These are phyloP conservation scores for Phyllosticta paracitricarpa DNA, from an alignment of 2,329 filamentous ascomycete species.

Conservation along the genomic window DNA sequence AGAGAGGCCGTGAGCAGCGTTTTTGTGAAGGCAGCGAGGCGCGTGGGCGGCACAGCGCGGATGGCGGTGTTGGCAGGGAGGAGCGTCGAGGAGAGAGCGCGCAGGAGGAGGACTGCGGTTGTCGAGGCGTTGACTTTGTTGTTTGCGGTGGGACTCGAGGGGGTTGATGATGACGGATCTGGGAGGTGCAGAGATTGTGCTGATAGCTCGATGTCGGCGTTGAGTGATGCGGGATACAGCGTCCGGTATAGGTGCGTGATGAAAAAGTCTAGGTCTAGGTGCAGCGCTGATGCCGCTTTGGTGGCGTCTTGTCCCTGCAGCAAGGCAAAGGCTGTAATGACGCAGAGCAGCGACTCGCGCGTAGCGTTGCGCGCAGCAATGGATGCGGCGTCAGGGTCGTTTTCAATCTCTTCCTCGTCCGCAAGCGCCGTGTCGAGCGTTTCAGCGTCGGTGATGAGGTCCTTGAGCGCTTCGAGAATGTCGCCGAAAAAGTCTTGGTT, in stretches of 20 bases:
- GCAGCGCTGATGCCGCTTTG: constrained; percentile 69
- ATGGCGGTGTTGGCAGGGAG: constrained; percentile 67
- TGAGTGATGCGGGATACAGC: constrained; percentile 65
- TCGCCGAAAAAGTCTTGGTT: constrained; percentile 99
- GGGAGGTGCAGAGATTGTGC: constrained; percentile 64
- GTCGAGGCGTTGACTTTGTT: constrained; percentile 90
- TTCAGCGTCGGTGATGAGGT: constrained; percentile 68
- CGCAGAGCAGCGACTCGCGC: constrained; percentile 84
- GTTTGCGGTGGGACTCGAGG: constrained; percentile 29
- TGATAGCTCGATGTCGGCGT: constrained; percentile 75
- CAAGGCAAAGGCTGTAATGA: constrained; percentile 92
- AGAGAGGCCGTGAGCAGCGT: constrained; percentile 73
- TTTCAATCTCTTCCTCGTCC: constrained; percentile 36
- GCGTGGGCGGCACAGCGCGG: constrained; percentile 65
- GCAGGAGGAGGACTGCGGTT: constrained; percentile 82
- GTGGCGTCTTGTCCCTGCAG: constrained; percentile 87
- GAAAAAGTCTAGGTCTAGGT: constrained; percentile 92
- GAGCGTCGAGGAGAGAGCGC: constrained; percentile 64
- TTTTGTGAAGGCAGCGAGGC: constrained; percentile 88
- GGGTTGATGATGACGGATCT: constrained; percentile 46
- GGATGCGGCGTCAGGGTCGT: constrained; percentile 31
- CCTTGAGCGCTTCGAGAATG: constrained; percentile 84
- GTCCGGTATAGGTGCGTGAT: constrained; percentile 86
- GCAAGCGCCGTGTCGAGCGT: constrained; percentile 33
- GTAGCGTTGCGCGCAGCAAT: constrained; percentile 58